Conservation (phyloP, 208 protist species). For the Acanthamoeba royreba region DNA sequence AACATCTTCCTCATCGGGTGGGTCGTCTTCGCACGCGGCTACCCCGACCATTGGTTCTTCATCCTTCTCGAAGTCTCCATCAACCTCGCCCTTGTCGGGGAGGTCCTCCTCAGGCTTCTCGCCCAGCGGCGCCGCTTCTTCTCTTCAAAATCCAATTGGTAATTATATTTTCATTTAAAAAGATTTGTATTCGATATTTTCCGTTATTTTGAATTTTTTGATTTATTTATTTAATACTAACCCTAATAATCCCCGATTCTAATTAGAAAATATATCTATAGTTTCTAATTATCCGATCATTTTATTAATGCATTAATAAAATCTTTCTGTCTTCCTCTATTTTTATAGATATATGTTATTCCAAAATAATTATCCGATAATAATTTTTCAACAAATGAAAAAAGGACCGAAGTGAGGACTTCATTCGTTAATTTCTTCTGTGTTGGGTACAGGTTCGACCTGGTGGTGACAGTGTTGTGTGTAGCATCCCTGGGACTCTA, state of each 20-base stretch:
- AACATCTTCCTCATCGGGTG: conserved; percentile 20
- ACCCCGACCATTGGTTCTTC: conserved; percentile 30
- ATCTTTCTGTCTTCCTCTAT: no score
- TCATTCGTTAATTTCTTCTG: not conserved
- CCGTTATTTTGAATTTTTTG: not conserved
- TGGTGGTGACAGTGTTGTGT: not conserved
- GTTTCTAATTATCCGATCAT: no score
- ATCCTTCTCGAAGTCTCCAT: conserved; percentile 23
- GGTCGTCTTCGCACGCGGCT: not conserved
- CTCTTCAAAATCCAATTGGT: conserved; percentile 1
- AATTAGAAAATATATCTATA: no score
- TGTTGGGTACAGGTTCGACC: not conserved
- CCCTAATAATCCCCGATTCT: no score
- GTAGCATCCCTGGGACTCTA: conserved; percentile 1
- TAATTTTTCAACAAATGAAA: not conserved
- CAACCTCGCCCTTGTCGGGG: not conserved
- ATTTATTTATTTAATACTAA: no score
- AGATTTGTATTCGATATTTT: not conserved
- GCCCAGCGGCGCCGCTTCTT: not conserved
- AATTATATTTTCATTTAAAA: not conserved
- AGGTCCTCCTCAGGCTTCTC: not conserved
- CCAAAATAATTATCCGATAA: no score
- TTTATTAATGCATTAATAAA: no score
- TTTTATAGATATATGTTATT: no score
- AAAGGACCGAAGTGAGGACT: not conserved